Evolutionary conservation across 352 stramenopile species (phyloP).

Genomic region (Phytophthora tubulina): DNA sequence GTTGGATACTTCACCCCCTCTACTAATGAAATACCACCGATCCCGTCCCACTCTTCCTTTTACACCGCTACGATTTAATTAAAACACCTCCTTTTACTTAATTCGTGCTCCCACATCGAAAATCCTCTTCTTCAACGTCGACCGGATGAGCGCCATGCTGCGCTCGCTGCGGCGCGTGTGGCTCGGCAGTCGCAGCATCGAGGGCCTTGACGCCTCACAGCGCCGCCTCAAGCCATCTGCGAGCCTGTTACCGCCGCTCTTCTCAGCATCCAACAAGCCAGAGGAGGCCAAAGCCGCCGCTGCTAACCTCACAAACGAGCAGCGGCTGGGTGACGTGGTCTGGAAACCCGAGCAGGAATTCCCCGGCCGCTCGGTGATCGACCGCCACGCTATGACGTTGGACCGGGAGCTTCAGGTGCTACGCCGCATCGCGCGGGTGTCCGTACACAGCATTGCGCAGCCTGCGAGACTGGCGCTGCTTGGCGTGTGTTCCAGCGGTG

Average conservation of each 20-base stretch:
- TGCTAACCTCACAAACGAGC: constrained; percentile 31
- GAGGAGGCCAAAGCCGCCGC: constrained; percentile 19
- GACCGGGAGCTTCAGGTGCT: constrained; percentile 58
- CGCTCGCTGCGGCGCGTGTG: constrained; percentile 37
- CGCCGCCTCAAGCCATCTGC: not conserved
- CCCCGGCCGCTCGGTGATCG: constrained; percentile 51
- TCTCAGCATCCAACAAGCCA: constrained; percentile 13
- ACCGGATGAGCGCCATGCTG: constrained; percentile 30
- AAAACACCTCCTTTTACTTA: constrained; percentile 8
- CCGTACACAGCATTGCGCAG: constrained; percentile 57
- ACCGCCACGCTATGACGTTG: constrained; percentile 46
- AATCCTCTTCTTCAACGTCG: constrained; percentile 21
- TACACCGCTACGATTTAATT: constrained; percentile 7
- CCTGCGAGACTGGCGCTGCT: constrained; percentile 57
- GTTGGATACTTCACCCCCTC: not conserved
- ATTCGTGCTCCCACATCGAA: not conserved
- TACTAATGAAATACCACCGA: not conserved
- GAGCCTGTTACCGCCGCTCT: not conserved
- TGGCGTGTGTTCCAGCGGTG: constrained; percentile 53
- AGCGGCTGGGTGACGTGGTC: constrained; percentile 59
- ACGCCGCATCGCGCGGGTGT: constrained; percentile 51
- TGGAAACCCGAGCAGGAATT: constrained; percentile 74
- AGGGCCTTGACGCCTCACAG: constrained; percentile 8
- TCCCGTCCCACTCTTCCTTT: constrained; percentile 5
- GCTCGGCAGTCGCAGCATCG: constrained; percentile 20